Evolutionary conservation across 2,329 filamentous ascomycete genomes (phyloP), one percentile per base, ranked within the genome.

Genomic region (Coleophoma cylindrospora): DNA sequence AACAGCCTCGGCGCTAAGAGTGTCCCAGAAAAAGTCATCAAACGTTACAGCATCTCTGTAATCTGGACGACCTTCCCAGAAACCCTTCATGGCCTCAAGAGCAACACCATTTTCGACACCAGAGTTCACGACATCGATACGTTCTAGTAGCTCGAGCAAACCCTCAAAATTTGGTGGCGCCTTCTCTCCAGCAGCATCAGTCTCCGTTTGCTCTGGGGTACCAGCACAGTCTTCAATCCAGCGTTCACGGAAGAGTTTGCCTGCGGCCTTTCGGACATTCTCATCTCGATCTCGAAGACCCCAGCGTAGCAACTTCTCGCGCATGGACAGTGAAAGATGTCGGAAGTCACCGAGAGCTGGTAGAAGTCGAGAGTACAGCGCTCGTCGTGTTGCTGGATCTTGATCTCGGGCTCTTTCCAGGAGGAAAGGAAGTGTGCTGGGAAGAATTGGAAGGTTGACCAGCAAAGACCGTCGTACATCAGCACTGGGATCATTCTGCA

Each of bases 201-300:
- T 79, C 10, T 78, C 72, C 37, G 81, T 80, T 15, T 76, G 74
- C 36, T 84, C 79, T 8, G 77, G 73, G 1, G 80, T 75, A 2
- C 86, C 86, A 6, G 88, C 91, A 61, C 91, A 96, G 63, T 97
- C 90, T 64, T 97, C 92, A 54, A 99, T 92, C 94, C 94, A 99
- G n/a, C 90, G 83, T 64, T 96, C 91, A 54, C 87, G 84, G 71
- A 99, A 99, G 7, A 97, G 75, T 43, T 89, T 86, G 8, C 88
- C 90, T 3, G 94, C 89, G 9, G 92, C 92, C 66, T 96, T 95
- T 47, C 91, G 84, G 12, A 99, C 94, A 59, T 87, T 90, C 58
- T 97, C 92, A 58, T 99, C 94, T 67, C 94, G 83, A 66, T 99
- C 94, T 37, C 91, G 84, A 38, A 99, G 74, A 46, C 94, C 94